These are phyloP conservation scores for Caryopteris hybrid DNA, from an alignment of 305 asterid genomes.

Conservation along the genomic window DNA sequence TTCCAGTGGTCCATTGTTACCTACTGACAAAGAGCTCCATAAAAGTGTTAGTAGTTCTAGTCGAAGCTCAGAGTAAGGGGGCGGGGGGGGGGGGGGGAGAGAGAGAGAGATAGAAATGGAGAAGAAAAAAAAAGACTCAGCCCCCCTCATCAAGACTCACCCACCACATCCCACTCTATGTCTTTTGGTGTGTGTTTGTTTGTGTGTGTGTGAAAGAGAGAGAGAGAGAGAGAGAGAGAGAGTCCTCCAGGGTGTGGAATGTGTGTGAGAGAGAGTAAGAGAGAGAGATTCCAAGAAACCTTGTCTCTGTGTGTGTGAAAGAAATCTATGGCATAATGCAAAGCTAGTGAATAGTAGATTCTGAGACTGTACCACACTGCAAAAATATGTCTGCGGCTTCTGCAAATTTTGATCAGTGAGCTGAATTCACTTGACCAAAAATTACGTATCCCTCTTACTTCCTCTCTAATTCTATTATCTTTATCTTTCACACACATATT, in stretches of 20 bases:
- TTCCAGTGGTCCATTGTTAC: constrained; percentile 91
- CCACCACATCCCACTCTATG: background rate
- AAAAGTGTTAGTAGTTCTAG: constrained; percentile 52
- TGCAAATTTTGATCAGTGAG: constrained; percentile 28
- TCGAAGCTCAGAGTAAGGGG: constrained; percentile 21
- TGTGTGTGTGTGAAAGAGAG: constrained; percentile 14
- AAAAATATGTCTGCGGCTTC: constrained; percentile 29
- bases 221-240: constrained; percentile 17
- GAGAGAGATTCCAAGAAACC: too few relatives aligned
- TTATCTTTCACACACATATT: background rate
- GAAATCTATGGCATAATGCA: constrained; percentile 39
- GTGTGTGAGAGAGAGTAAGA: constrained; percentile 16
- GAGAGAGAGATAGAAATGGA: background rate
- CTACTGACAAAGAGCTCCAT: constrained; percentile 54
- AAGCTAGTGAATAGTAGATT: constrained; percentile 46
- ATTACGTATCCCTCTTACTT: constrained; percentile 3
- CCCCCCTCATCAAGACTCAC: constrained; percentile 2
- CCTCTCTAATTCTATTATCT: background rate
- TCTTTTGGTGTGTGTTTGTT: constrained; percentile 2
- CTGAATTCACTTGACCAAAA: constrained; percentile 44
- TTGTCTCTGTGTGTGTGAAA: constrained; percentile 20
- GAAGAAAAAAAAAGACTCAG: background rate
- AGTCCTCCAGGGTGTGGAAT: background rate
- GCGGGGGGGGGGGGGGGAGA: too few relatives aligned
- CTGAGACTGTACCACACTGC: constrained; percentile 39